Evolutionary conservation across 2,329 filamentous ascomycete genomes (phyloP), one percentile per base, ranked within the genome.

Genomic region (Calonectria multiphialidica): DNA sequence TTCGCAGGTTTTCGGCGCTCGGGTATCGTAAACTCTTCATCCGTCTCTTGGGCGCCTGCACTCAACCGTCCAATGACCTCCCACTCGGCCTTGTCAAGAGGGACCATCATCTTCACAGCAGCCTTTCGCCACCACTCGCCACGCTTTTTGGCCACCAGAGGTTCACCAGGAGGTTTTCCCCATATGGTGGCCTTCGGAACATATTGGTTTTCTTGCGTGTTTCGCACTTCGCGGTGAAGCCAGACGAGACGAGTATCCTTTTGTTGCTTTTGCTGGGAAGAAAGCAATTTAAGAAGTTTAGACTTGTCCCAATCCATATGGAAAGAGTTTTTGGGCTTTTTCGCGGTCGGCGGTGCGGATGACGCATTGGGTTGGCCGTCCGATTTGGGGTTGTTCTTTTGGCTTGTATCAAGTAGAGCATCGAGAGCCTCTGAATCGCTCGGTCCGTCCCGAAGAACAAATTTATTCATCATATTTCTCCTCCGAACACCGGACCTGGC

Each of bases 81-180:
- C 90, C 90, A 93, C 77, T 92, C 89, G 21, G 83, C 82, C 33
- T 80, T 82, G 8, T 85, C 85, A 18, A 93, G 70, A 0, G 91
- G 91, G n/a, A 90, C 88, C 76, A 90, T 82, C 8, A 91, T 73
- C 71, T 87, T 88, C 15, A 85, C 80, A 1, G 87, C 81, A 18
- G 84, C 77, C 5, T 69, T 69, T 44, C 81, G 85, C 88, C 89
- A 93, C 82, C 87, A 88, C 25, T 81, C 83, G 33, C 83, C 86
- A 57, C 83, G 77, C 71, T 88, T 88, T 12, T 84, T 84, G n/a
- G 84, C 82, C 9, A 81, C 76, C 1, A 87, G 77, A 50, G 81
- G 85, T 6, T 82, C 75, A 3, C 83, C 71, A 1, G 87, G 80
- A 0, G 86, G 86, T 2, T 84, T 84, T 2, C 88, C 89, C 87